Conservation (phyloP, 176 grass and related monocot genomes). For the Melocanna baccifera region DNA sequence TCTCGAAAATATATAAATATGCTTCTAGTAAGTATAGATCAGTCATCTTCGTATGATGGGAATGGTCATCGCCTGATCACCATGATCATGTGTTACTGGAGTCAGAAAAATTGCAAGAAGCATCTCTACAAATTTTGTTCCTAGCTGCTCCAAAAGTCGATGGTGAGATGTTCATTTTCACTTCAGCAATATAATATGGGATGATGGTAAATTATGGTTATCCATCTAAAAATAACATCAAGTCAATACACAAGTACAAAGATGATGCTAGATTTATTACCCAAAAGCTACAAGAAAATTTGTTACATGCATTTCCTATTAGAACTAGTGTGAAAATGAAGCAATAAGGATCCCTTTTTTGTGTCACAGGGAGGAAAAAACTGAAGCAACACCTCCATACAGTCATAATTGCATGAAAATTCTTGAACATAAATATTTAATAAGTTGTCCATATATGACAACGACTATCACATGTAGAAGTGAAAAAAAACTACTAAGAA, state of each 20-base stretch:
- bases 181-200: slow-evolving; percentile 59
- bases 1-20: no score
- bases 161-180: slow-evolving; percentile 58
- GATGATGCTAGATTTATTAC: neutral
- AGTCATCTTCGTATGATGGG: neutral
- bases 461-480: neutral
- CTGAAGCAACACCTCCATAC: neutral
- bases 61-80: slow-evolving; percentile 27
- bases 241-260: slow-evolving; percentile 14
- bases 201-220: slow-evolving; percentile 16
- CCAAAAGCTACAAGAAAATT: neutral
- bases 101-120: slow-evolving; percentile 62
- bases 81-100: slow-evolving; percentile 36
- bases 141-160: slow-evolving; percentile 41
- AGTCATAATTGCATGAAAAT: neutral
- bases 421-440: neutral
- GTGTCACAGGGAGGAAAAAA: neutral
- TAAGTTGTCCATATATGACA: neutral
- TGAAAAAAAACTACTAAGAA: neutral
- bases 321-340: neutral
- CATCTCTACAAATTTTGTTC: slow-evolving; percentile 64
- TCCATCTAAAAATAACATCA: slow-evolving; percentile 67
- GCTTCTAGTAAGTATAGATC: no score
- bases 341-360: neutral
- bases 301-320: neutral